Percentiles rank a stretch among this genome's conserved stretches.
phyloP scores from a whole-genome alignment of 2,329 filamentous ascomycete species.

The Fusarium duplospermum region DNA sequence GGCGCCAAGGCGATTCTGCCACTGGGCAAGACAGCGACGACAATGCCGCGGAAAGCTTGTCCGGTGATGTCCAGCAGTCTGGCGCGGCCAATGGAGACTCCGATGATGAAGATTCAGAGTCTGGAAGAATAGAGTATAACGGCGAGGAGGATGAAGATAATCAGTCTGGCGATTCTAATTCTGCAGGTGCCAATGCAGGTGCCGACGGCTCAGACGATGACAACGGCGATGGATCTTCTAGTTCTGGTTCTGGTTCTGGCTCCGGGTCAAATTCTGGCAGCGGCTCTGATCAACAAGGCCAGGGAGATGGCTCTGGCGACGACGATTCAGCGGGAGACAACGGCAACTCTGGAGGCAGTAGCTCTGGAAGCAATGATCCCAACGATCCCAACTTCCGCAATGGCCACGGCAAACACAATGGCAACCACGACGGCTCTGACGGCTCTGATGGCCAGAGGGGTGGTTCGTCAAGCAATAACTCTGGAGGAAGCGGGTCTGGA shows the following conservation, averaged over 20 bases:
- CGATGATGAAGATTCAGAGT: neutral
- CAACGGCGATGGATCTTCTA: neutral
- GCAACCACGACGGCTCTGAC: neutral
- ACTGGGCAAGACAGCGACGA: neutral
- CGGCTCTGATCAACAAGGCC: neutral
- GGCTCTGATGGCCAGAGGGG: neutral
- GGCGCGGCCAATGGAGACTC: neutral
- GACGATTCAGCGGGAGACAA: neutral
- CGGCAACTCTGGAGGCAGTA: neutral
- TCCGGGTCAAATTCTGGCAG: neutral
- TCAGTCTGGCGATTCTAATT: neutral
- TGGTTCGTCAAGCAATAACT: neutral
- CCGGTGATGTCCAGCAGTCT: neutral
- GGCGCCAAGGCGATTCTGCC: neutral
- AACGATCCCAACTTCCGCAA: neutral
- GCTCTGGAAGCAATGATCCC: neutral
- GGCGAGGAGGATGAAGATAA: neutral
- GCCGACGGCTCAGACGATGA: neutral
- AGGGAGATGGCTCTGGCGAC: neutral
- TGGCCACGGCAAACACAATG: neutral
- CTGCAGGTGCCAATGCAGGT: neutral
- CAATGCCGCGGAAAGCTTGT: neutral
- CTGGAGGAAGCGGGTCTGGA: neutral
- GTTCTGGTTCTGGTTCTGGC: neutral
- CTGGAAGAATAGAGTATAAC: neutral